A percentile compares a stretch with the other conserved stretches of the same genome.
Conservation (phyloP, 352 stramenopile genomes). For the Pythium chondricola region DNA sequence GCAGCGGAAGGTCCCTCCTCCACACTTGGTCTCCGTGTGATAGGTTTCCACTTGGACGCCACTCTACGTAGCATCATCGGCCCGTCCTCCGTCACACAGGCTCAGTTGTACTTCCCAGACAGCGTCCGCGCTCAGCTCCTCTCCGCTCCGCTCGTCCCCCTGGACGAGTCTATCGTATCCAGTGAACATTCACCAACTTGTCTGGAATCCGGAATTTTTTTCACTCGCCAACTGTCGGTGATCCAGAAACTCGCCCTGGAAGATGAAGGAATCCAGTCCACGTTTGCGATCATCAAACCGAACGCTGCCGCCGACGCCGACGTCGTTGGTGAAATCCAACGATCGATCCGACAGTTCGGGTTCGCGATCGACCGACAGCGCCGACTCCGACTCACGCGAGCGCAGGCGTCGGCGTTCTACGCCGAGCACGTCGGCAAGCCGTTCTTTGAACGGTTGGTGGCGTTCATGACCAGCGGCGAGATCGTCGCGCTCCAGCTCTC, state of each 20-base stretch:
- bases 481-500: conserved; percentile 47
- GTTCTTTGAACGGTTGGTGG: conserved; percentile 50
- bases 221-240: conserved; percentile 18
- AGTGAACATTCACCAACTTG: conserved; percentile 23
- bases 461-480: conserved; percentile 68
- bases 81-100: conserved; percentile 23
- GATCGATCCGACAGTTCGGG: conserved; percentile 32
- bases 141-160: conserved; percentile 3
- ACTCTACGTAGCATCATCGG: conserved; percentile 34
- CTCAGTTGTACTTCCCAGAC: conserved; percentile 37
- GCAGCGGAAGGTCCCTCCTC: background rate
- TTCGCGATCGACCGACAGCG: conserved; percentile 42
- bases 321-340: conserved; percentile 28
- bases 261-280: conserved; percentile 24
- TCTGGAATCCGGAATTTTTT: conserved; percentile 40
- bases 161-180: conserved; percentile 19
- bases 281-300: conserved; percentile 62
- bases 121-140: conserved; percentile 35
- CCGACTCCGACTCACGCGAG: conserved; percentile 28
- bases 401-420: conserved; percentile 56
- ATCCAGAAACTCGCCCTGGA: conserved; percentile 10
- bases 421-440: conserved; percentile 49
- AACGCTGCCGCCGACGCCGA: conserved; percentile 29
- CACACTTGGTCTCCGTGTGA: conserved; percentile 24
- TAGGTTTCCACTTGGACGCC: conserved; percentile 34